A percentile compares a stretch with the other conserved stretches of the same genome.
phyloP scores from a whole-genome alignment of 2,329 filamentous ascomycete species.

The Fusarium sp. region DNA sequence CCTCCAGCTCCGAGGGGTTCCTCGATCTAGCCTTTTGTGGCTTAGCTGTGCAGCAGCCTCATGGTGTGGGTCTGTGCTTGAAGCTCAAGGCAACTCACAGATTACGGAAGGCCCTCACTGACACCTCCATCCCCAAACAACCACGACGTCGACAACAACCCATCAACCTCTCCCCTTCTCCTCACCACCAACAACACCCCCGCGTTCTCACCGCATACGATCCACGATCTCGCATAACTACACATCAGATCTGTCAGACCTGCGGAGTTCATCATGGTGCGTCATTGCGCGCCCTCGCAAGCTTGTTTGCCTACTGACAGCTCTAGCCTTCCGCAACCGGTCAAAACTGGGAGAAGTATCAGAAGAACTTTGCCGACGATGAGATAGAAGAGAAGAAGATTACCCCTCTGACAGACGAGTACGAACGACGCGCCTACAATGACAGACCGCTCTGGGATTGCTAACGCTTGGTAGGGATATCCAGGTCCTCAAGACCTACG shows the following conservation, averaged over 20 bases:
- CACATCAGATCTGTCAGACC: slow-evolving; percentile 27
- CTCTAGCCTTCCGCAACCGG: slow-evolving; percentile 92
- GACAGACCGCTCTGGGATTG: slow-evolving; percentile 3
- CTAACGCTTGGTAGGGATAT: slow-evolving; percentile 79
- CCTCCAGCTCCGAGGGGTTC: slow-evolving; percentile 53
- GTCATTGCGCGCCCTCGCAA: slow-evolving; percentile 33
- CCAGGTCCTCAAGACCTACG: slow-evolving; percentile 98
- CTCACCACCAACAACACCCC: slow-evolving; percentile 8
- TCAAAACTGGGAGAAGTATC: slow-evolving; percentile 97
- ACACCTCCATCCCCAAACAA: slow-evolving; percentile 49
- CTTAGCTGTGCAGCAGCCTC: slow-evolving; percentile 43
- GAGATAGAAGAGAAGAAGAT: slow-evolving; percentile 99
- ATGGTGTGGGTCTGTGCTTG: slow-evolving; percentile 47
- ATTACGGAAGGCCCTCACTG: slow-evolving; percentile 56
- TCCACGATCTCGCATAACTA: not conserved
- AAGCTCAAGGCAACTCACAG: slow-evolving; percentile 56
- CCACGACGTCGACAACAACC: slow-evolving; percentile 38
- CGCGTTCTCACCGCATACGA: not conserved
- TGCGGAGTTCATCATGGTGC: slow-evolving; percentile 58
- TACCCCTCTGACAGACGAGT: slow-evolving; percentile 96
- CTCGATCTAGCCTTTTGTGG: slow-evolving; percentile 38
- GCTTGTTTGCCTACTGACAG: slow-evolving; percentile 40
- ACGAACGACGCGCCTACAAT: slow-evolving; percentile 53
- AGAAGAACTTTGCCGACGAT: slow-evolving; percentile 96
- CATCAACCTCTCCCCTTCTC: slow-evolving; percentile 18